A percentile compares a stretch with the other conserved stretches of the same genome.
These are phyloP conservation scores for Ogataea parapolymorpha DNA, from an alignment of 805 yeast species.

Conservation along the genomic window DNA sequence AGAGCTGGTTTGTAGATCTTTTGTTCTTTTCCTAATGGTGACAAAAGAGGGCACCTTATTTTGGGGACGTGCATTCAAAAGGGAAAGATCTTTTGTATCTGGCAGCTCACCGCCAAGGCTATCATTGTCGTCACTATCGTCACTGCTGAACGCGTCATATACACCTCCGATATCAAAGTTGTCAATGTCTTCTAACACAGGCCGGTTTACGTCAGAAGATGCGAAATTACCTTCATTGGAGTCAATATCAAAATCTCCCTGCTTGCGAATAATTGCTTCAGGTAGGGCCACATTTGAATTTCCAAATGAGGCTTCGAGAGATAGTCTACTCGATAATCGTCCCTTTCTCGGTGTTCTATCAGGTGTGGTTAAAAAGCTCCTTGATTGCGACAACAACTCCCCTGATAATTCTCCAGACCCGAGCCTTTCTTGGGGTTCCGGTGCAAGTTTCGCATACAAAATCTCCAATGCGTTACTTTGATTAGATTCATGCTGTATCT, in stretches of 20 bases:
- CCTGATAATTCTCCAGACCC: neutral
- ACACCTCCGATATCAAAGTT: slow-evolving; percentile 4
- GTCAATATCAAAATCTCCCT: slow-evolving; percentile 26
- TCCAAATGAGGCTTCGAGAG: slow-evolving; percentile 25
- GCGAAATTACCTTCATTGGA: slow-evolving; percentile 15
- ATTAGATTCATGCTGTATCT: slow-evolving; percentile 8
- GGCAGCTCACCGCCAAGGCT: neutral
- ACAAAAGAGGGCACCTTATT: slow-evolving; percentile 14
- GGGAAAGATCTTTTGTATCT: slow-evolving; percentile 20
- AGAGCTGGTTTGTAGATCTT: neutral
- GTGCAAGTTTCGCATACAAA: slow-evolving; percentile 13
- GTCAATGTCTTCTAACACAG: slow-evolving; percentile 10
- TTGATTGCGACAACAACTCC: neutral
- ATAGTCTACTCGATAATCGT: slow-evolving; percentile 24
- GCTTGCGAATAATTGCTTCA: slow-evolving; percentile 32
- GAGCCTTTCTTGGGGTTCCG: neutral
- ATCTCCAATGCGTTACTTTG: slow-evolving; percentile 14
- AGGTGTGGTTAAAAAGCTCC: neutral
- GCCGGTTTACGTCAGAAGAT: slow-evolving; percentile 1
- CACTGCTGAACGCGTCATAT: neutral
- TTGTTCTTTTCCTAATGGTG: slow-evolving; percentile 13
- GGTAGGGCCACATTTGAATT: slow-evolving; percentile 34
- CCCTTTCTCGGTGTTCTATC: slow-evolving; percentile 23
- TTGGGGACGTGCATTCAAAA: slow-evolving; percentile 8
- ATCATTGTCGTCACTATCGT: neutral